phyloP scores from a whole-genome alignment of 495 filamentous ascomycete genomes.

The Sphaerosporella brunnea region DNA sequence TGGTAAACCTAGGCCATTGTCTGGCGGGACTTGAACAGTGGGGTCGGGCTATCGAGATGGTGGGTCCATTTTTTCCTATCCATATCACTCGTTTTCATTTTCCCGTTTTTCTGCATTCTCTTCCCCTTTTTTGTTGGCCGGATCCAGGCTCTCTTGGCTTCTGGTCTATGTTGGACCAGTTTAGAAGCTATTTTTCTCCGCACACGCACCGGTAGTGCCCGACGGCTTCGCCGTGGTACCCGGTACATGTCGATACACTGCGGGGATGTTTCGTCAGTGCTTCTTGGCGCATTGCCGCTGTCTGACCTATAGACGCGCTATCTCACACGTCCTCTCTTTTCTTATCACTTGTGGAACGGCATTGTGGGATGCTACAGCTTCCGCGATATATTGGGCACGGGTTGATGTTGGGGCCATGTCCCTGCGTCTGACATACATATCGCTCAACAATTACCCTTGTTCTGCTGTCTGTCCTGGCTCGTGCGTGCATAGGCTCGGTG shows the following conservation, averaged over 20 bases:
- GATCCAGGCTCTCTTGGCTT: no score
- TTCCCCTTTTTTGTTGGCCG: neutral
- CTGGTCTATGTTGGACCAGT: no score
- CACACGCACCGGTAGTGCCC: constrained; percentile 7
- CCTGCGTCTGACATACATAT: constrained; percentile 4
- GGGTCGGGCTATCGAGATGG: constrained; percentile 66
- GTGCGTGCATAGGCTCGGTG: neutral
- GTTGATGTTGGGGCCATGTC: neutral
- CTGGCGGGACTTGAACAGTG: constrained; percentile 80
- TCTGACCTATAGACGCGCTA: no score
- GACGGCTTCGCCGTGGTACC: neutral
- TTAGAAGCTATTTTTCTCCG: no score
- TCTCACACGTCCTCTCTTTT: no score
- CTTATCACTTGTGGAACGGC: no score
- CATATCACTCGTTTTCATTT: constrained; percentile 5
- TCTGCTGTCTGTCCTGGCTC: neutral
- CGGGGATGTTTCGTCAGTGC: no score
- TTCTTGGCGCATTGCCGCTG: no score
- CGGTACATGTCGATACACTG: neutral
- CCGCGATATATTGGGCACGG: no score
- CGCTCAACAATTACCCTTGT: neutral
- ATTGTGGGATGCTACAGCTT: no score
- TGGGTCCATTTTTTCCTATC: constrained; percentile 25
- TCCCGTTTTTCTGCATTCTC: constrained; percentile 2
- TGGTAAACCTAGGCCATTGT: constrained; percentile 81